phyloP scores from a whole-genome alignment of 108 stramenopile genomes.

The Cyclotella kingstonii region DNA sequence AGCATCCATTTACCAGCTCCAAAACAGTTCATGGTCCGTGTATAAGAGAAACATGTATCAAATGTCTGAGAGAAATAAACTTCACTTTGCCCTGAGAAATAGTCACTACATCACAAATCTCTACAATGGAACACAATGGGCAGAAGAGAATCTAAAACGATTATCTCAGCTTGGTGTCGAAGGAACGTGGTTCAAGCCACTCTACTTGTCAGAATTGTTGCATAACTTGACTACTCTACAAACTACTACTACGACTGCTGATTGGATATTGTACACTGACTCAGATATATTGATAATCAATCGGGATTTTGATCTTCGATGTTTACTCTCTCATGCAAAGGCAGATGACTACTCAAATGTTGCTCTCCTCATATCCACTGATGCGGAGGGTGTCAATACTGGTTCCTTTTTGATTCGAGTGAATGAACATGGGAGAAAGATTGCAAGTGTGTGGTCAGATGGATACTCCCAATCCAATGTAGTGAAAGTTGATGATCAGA shows the following conservation, averaged over 20 bases:
- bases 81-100: too few relatives aligned
- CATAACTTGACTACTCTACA: background rate
- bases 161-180: background rate
- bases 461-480: background rate
- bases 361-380: background rate
- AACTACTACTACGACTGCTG: too few relatives aligned
- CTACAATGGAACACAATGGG: background rate
- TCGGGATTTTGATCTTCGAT: background rate
- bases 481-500: background rate
- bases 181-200: background rate
- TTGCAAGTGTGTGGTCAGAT: background rate
- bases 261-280: conserved; percentile 1
- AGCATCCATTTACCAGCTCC: too few relatives aligned
- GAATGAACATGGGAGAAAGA: background rate
- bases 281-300: background rate
- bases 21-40: too few relatives aligned
- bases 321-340: background rate
- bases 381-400: background rate
- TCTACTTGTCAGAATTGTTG: background rate
- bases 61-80: too few relatives aligned
- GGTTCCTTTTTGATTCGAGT: background rate
- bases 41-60: too few relatives aligned
- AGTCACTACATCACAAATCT: too few relatives aligned
- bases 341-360: background rate
- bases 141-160: background rate